Conservation (phyloP, 2,329 filamentous ascomycete species). For the Plectosphaerella plurivora region DNA sequence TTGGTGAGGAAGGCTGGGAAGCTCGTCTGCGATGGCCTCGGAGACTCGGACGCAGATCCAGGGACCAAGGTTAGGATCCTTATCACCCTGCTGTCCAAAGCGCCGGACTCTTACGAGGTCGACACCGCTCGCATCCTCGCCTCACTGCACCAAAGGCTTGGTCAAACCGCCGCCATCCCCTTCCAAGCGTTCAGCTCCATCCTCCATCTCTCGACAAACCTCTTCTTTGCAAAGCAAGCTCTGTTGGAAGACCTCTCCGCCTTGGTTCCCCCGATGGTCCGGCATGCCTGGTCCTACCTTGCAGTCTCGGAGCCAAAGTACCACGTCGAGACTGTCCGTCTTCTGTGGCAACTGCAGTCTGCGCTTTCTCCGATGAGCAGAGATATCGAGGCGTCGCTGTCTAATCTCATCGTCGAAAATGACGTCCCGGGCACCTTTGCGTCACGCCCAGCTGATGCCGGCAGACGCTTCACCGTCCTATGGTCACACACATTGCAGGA, state of each 20-base stretch:
- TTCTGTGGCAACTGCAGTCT: constrained; percentile 79
- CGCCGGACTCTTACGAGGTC: constrained; percentile 33
- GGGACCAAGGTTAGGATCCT: constrained; percentile 57
- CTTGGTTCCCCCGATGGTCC: constrained; percentile 65
- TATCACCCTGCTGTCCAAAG: constrained; percentile 52
- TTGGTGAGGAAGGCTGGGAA: constrained; percentile 57
- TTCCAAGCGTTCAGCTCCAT: constrained; percentile 57
- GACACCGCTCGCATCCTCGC: constrained; percentile 44
- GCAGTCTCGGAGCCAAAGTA: constrained; percentile 84
- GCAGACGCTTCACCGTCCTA: constrained; percentile 67
- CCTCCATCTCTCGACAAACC: constrained; percentile 51
- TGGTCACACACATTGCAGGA: constrained; percentile 78
- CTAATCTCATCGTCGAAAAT: constrained; percentile 59
- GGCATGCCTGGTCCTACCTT: constrained; percentile 73
- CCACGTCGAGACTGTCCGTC: constrained; percentile 86
- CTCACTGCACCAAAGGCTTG: constrained; percentile 46
- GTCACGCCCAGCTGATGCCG: constrained; percentile 51
- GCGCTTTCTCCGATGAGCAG: constrained; percentile 63
- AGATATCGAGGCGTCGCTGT: constrained; percentile 76
- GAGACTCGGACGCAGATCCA: constrained; percentile 39
- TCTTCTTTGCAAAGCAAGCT: constrained; percentile 51
- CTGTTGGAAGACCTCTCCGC: constrained; percentile 47
- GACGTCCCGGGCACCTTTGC: constrained; percentile 43
- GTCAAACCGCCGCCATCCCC: constrained; percentile 28
- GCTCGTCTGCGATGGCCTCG: constrained; percentile 44